These are phyloP conservation scores for Lichtheimia hyalospora DNA, from an alignment of 371 early-diverging fungal genomes.

Conservation along the genomic window DNA sequence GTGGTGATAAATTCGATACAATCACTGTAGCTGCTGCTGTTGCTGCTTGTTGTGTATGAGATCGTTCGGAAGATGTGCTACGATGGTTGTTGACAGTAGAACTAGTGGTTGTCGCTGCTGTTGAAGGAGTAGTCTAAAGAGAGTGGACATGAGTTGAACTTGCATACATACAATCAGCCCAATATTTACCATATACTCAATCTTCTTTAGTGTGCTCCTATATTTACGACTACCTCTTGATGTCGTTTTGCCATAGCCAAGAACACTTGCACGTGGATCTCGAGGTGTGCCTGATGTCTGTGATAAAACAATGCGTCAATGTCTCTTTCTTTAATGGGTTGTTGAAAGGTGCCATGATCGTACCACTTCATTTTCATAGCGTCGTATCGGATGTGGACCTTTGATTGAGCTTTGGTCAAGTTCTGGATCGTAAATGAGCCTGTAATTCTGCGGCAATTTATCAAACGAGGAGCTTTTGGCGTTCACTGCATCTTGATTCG, in stretches of 20 bases:
- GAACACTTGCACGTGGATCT: conserved; percentile 41
- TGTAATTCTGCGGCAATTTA: conserved; percentile 31
- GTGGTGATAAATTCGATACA: conserved; percentile 40
- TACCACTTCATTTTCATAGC: conserved; percentile 33
- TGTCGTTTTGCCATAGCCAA: conserved; percentile 32
- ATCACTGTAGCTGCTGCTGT: conserved; percentile 23
- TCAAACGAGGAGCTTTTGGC: background rate
- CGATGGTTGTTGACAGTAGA: background rate
- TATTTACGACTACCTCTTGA: conserved; percentile 25
- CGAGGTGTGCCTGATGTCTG: conserved; percentile 19
- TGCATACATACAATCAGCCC: background rate
- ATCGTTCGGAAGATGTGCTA: background rate
- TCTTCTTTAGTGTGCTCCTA: conserved; percentile 17
- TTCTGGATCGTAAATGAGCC: conserved; percentile 47
- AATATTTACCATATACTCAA: conserved; percentile 30
- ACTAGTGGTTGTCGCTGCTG: background rate
- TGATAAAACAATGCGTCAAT: background rate
- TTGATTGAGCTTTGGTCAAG: conserved; percentile 33
- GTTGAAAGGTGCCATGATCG: background rate
- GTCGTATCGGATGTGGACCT: conserved; percentile 24
- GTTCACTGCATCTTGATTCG: too few relatives aligned
- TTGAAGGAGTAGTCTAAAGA: background rate
- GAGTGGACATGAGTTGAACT: background rate
- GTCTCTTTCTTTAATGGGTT: background rate
- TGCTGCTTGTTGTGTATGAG: conserved; percentile 20